Base-by-base conservation (phyloP, 306 rosid species). In the Coriaria nepalensis region DNA sequence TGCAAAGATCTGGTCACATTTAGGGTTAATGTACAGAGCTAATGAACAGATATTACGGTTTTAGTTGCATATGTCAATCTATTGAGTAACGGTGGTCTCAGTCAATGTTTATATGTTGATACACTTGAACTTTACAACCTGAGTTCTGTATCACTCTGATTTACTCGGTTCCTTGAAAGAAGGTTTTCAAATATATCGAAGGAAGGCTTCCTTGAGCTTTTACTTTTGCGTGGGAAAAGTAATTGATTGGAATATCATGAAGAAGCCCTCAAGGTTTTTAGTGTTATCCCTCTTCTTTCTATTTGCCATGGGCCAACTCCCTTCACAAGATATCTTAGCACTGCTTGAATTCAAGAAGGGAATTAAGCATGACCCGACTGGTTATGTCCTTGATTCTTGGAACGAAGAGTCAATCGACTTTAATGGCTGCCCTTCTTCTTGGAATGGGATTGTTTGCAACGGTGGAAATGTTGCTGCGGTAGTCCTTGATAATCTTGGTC, bases 351-450 rank as follows among this genome's bases (percentile, higher is more conserved):
- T 92, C 65, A 85, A 83, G 82, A 92, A 79, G 80, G 73, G 83
- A 43, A 62, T 92, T 63, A 92, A 85, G 81, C 94, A 83, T 69
- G 98, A 92, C 63, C 98, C 98, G 35, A 78, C 83, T 35, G 88
- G 94, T 14, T 82, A 67, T 79, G 94, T 92, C 12, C 65, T 85
- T 43, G 78, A 50, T 67, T 92, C 98, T 8, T 92, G 98, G 98
- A 92, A 85, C 60, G 98, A 92, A 40, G 98, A 85, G 63, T 92
- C 98, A 46, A 85, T 92, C 51, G 98, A 92, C 71, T 92, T 85
- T 38, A 45, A 92, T 78, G 98, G 98, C 50, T 92, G 98, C 49
- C 98, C 98, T 35, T 67, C 94, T 78, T 86, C 96, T 14, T 92
- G 98, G 98, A 79, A 85, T 66, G 98, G 98, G 11, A 69, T 92